phyloP scores from a whole-genome alignment of 805 yeast genomes.

The Candida namnaoensis region DNA sequence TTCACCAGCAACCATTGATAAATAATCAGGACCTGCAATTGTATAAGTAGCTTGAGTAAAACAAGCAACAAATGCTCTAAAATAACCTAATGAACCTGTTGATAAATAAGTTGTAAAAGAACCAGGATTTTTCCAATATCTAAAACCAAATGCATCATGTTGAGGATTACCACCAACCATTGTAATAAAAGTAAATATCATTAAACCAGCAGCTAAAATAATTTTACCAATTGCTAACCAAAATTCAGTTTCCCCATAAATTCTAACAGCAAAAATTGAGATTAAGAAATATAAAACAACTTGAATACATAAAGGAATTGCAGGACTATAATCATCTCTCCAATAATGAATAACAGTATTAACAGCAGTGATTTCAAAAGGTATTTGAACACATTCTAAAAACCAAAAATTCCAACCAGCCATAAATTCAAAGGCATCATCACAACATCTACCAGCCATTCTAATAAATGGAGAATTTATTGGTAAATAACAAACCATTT shows the following conservation, averaged over 20 bases:
- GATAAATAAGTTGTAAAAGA: constrained; percentile 49
- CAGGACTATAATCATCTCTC: constrained; percentile 71
- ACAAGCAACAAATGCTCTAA: constrained; percentile 66
- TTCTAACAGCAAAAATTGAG: constrained; percentile 63
- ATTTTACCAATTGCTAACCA: constrained; percentile 71
- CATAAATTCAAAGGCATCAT: constrained; percentile 65
- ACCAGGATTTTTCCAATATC: constrained; percentile 46
- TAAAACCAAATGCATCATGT: constrained; percentile 52
- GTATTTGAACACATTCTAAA: constrained; percentile 68
- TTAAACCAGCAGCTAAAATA: constrained; percentile 63
- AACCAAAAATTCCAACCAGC: constrained; percentile 79
- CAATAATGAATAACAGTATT: constrained; percentile 74
- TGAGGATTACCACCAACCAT: constrained; percentile 87
- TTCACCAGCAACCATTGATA: constrained; percentile 82
- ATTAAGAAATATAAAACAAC: constrained; percentile 52
- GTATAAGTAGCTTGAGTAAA: constrained; percentile 68
- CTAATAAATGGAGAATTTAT: constrained; percentile 70
- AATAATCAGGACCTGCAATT: constrained; percentile 81
- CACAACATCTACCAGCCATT: constrained; percentile 67
- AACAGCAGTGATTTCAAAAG: constrained; percentile 77
- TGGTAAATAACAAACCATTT: constrained; percentile 71
- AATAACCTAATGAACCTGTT: constrained; percentile 52
- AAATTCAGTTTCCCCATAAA: constrained; percentile 79
- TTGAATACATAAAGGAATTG: constrained; percentile 58
- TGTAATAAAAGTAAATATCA: constrained; percentile 66